Evolutionary conservation across 2,329 filamentous ascomycete species (phyloP), one percentile per base, ranked within the genome.

Genomic region (Fusarium phyllophilum): DNA sequence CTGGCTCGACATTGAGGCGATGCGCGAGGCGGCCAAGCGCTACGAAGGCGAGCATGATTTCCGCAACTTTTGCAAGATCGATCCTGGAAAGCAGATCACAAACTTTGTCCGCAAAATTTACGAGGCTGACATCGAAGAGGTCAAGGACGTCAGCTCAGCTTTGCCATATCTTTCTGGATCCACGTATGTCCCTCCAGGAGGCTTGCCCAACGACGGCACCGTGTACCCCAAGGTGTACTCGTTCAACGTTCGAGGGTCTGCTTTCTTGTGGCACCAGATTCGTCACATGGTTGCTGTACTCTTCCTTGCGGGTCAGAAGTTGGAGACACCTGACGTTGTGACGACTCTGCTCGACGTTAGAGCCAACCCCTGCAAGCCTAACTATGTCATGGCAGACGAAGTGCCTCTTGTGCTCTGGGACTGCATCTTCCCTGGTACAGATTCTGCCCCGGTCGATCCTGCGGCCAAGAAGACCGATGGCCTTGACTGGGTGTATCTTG

Each of bases 261-360:
- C 95, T 4, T 99, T 99, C 82, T 85, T 99, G 52, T 99, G 96
- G 96, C 96, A 99, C 84, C 96, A 99, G 84, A 97, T 99, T 75
- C 91, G 96, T 31, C 94, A 96, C 84, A 95, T 99, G 90, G 91
- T 97, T n/a, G 90, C 92, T 22, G 86, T 98, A 12, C 86, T 99
- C n/a, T 98, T 99, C 85, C 86, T 96, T 17, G 91, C 98, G 14
- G 96, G 94, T 34, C 96, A 99, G 83, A 91, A 94, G 1, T 89
- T 97, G 22, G 96, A 99, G 81, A 81, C 86, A 34, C 93, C 95
- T 1, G 88, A 88, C 1, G 84, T 98, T 20, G 86, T 98, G 48
- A 87, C 90, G 58, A 87, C 92, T 31, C 86, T 99, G 46, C 88
- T 99, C 33, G 93, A 98, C 80, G 85, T 93, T 14, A 78, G 85